phyloP scores from a whole-genome alignment of 805 yeast genomes.

The Metschnikowia peoriensis region DNA sequence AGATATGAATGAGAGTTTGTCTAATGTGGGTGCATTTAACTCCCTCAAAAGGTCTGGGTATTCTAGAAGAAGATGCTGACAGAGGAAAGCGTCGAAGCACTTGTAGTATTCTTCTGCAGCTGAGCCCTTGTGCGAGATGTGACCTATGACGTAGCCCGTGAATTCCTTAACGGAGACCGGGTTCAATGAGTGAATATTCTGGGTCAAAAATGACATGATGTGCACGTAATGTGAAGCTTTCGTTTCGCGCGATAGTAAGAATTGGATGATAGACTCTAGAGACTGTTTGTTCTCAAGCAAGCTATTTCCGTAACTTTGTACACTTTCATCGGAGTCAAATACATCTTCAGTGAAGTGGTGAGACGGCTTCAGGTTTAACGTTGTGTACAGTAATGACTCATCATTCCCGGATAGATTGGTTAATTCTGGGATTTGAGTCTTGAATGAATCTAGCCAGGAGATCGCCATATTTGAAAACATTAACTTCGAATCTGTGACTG shows the following conservation, averaged over 20 bases:
- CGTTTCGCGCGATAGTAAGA: constrained; percentile 17
- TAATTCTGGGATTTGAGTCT: constrained; percentile 20
- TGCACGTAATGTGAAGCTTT: constrained; percentile 11
- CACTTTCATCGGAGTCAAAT: neutral
- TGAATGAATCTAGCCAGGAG: constrained; percentile 31
- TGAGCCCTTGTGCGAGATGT: constrained; percentile 11
- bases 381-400: constrained; percentile 14
- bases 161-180: constrained; percentile 14
- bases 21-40: constrained; percentile 21
- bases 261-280: constrained; percentile 11
- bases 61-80: constrained; percentile 8
- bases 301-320: constrained; percentile 6
- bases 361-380: neutral
- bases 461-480: constrained; percentile 27
- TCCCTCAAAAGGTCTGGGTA: constrained; percentile 16
- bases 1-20: constrained; percentile 24
- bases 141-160: constrained; percentile 13
- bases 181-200: constrained; percentile 14
- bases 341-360: constrained; percentile 4
- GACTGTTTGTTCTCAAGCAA: constrained; percentile 2
- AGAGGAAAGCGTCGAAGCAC: constrained; percentile 8
- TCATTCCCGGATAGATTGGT: constrained; percentile 13
- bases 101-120: constrained; percentile 14
- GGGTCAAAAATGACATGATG: constrained; percentile 14
- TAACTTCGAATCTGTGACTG: constrained; percentile 17